Evolutionary conservation across 2,329 filamentous ascomycete genomes (phyloP), one percentile per base, ranked within the genome.

Genomic region (Trichoderma koningii): DNA sequence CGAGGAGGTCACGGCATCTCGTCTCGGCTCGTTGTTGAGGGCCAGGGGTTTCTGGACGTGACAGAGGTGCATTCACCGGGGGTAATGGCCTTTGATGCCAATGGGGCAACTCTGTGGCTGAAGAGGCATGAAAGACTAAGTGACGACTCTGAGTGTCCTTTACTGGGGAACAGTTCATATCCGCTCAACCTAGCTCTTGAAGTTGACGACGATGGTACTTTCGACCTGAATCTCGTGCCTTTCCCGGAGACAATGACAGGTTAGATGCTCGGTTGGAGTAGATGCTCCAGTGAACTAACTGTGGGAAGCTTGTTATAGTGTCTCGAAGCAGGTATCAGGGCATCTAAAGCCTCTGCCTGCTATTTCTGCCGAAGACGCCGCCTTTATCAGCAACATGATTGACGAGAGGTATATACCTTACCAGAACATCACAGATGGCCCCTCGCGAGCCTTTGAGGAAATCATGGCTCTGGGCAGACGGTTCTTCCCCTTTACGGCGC

Each of bases 401-500:
- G 45, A 38, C 15, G 14, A 64, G 9, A 55, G 60, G 15, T 64
- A 38, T 44, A 19, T 66, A 10, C 65, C 65, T 3, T 66, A 66
- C 19, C 60, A 64, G 21, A 64, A 66, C 19, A 66, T 64, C 14
- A 7, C 42, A 7, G 48, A 61, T 38, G 60, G 42, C 4, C 50
- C 62, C 23, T 5, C 12, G 17, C 64, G 23, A 47, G 4, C 61
- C 7, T 30, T 64, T 5, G n/a, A 60, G 34, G 61, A 66, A 23
- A 66, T 66, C 34, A 50, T 12, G 50, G 65, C 55, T 38, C 19
- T 66, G 19, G 65, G 65, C 17, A 64, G 38, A 10, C 65, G 50
- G 23, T 51, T 48, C 28, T 66, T 66, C 17, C 65, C 65, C 5
- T 66, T 64, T n/a, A 64, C 65, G 12, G 48, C 61, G 7, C 50